phyloP scores from a whole-genome alignment of 1,139 yeast genomes.

The Pichia sp. region DNA sequence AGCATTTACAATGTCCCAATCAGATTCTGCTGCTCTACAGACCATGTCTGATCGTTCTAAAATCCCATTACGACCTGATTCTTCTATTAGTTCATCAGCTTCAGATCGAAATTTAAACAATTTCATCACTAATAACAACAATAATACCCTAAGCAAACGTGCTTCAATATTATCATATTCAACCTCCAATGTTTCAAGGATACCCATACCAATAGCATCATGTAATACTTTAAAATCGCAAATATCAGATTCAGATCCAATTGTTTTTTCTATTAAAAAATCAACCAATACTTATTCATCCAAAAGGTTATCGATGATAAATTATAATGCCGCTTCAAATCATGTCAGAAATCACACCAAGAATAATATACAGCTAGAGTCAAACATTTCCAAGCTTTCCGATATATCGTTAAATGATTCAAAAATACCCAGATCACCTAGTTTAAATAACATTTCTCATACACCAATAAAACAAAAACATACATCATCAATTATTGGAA shows the following conservation, averaged over 20 bases:
- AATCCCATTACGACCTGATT: constrained; percentile 7
- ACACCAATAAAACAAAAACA: not conserved
- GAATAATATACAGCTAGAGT: not conserved
- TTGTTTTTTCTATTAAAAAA: not conserved
- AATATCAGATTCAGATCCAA: not conserved
- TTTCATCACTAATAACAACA: not conserved
- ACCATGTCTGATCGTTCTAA: constrained; percentile 10
- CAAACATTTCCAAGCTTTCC: not conserved
- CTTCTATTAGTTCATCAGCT: constrained; percentile 2
- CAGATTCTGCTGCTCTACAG: too few species aligned
- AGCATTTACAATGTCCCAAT: too few species aligned
- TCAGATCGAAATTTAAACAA: not conserved
- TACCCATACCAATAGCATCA: constrained; percentile 8
- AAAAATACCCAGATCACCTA: constrained; percentile 9
- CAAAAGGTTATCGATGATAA: constrained; percentile 1
- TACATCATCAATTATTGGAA: not conserved
- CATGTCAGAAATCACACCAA: not conserved
- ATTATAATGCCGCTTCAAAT: too few species aligned
- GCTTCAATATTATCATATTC: constrained; percentile 4
- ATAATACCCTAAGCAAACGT: not conserved
- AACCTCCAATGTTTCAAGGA: constrained; percentile 2
- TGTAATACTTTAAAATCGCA: constrained; percentile 1
- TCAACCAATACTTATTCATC: not conserved
- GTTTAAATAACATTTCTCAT: not conserved
- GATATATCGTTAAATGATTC: constrained; percentile 1